A percentile compares a stretch with the other conserved stretches of the same genome.
Evolutionary conservation across 805 yeast genomes (phyloP).

Genomic region (Teunomyces stri): DNA sequence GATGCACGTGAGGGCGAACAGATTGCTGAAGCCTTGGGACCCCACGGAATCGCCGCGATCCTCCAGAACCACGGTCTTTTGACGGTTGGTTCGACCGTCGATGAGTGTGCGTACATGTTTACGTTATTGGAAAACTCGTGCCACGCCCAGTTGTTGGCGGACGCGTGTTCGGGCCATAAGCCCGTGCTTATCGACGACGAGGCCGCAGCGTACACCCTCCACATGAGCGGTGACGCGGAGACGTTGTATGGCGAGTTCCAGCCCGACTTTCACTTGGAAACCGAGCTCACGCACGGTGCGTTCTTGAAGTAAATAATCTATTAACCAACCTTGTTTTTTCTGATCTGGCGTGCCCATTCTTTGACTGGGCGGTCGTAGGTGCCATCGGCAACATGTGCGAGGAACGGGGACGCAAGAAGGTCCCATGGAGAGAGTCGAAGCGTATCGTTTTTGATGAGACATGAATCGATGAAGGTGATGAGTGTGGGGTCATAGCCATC

Average conservation of each 20-base stretch:
- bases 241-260: conserved; percentile 71
- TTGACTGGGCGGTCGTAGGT: conserved; percentile 35
- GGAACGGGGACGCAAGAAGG: conserved; percentile 42
- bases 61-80: conserved; percentile 72
- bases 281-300: conserved; percentile 17
- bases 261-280: conserved; percentile 55
- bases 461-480: conserved; percentile 66
- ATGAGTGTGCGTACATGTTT: conserved; percentile 70
- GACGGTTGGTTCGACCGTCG: conserved; percentile 68
- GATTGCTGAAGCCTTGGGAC: conserved; percentile 60
- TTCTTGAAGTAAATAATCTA: conserved; percentile 16
- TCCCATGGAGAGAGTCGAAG: conserved; percentile 74
- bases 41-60: conserved; percentile 52
- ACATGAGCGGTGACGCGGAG: conserved; percentile 62
- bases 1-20: conserved; percentile 61
- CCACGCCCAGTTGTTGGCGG: conserved; percentile 63
- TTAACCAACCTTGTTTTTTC: not conserved
- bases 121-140: conserved; percentile 63
- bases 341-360: conserved; percentile 30
- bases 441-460: conserved; percentile 67
- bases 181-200: conserved; percentile 38
- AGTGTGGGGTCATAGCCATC: conserved; percentile 31
- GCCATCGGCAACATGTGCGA: conserved; percentile 30
- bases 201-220: conserved; percentile 61
- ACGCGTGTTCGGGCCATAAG: conserved; percentile 47